Base-by-base conservation (phyloP, 805 yeast genomes). In the Lipomyces chichibuensis region DNA sequence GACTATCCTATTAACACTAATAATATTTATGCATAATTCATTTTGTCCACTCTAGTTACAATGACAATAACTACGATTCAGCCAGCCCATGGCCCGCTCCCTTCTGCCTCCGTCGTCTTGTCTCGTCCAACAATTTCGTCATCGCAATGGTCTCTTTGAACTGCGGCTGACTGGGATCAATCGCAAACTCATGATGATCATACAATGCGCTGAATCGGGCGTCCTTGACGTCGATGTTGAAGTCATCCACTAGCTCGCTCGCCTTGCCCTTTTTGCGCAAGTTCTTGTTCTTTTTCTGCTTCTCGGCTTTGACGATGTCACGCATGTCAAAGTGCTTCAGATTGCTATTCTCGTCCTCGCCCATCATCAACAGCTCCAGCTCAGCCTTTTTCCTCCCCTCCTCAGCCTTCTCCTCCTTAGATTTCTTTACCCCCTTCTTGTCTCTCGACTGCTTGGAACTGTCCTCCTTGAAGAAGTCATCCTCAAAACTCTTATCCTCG, bases 81-180 rank as follows among this genome's bases (percentile, higher is more conserved):
- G 49, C 3, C 49, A 17, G 23, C 23, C 2, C 49, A 23, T 8
- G 20, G 23, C n/a, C 43, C 17, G 13, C 23, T 3, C 20, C 9
- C 49, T 43, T 43, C 49, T 43, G 49, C 1, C 49, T 71, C 43
- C 82, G 75, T 52, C 74, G 72, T 32, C 81, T 74, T 35, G 97
- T 85, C 78, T 92, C 97, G 57, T 85, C 83, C 80, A 95, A 79
- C 65, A 95, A 85, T 77, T 88, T 84, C 75, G 88, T 88, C 97
- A 94, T 93, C 32, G 95, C 92, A 20, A 86, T 81, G 0, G 98
- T 93, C 78, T 88, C 87, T 80, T 90, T 92, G 82, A 85, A 94
- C 76, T 91, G 97, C n/a, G 96, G 90, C 75, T 84, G 87, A 25
- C 96, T 88, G 27, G 98, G 96, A 78, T 96, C 99, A 76, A 96